Percentiles rank a stretch among this genome's conserved stretches.
Conservation (phyloP, 495 filamentous ascomycete species). For the Tuber melanosporum region DNA sequence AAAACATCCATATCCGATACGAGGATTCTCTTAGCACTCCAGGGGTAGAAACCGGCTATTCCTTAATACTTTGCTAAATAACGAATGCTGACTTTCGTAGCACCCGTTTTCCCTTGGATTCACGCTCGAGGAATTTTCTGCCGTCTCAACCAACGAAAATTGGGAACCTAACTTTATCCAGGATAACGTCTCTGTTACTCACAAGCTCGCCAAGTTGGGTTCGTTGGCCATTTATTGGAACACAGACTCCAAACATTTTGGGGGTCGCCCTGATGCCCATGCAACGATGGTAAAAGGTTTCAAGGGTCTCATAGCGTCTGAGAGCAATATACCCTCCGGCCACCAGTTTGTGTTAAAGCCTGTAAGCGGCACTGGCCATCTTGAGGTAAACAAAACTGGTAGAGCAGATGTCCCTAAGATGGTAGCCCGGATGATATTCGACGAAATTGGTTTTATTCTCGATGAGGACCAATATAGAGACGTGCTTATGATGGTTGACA, state of each 20-base stretch:
- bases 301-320: slow-evolving; percentile 64
- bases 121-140: slow-evolving; percentile 90
- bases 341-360: slow-evolving; percentile 95
- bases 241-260: slow-evolving; percentile 77
- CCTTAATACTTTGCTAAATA: neutral
- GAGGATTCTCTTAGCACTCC: slow-evolving; percentile 95
- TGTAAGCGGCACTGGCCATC: slow-evolving; percentile 81
- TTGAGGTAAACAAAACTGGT: slow-evolving; percentile 88
- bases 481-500: slow-evolving; percentile 91
- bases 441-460: slow-evolving; percentile 90
- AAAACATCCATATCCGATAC: slow-evolving; percentile 95
- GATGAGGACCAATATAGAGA: slow-evolving; percentile 97
- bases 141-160: slow-evolving; percentile 84
- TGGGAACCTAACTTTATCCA: slow-evolving; percentile 95
- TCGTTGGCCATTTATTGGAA: slow-evolving; percentile 95
- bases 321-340: slow-evolving; percentile 49
- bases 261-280: slow-evolving; percentile 64
- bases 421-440: slow-evolving; percentile 83
- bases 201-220: slow-evolving; percentile 84
- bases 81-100: slow-evolving; percentile 20
- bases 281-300: slow-evolving; percentile 69
- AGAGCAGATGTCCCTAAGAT: slow-evolving; percentile 73
- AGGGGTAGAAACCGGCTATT: slow-evolving; percentile 45
- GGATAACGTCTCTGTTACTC: slow-evolving; percentile 68
- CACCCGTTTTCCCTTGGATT: slow-evolving; percentile 91